Conservation (phyloP, 2,329 filamentous ascomycete genomes). For the Tolypocladium endophyticum region DNA sequence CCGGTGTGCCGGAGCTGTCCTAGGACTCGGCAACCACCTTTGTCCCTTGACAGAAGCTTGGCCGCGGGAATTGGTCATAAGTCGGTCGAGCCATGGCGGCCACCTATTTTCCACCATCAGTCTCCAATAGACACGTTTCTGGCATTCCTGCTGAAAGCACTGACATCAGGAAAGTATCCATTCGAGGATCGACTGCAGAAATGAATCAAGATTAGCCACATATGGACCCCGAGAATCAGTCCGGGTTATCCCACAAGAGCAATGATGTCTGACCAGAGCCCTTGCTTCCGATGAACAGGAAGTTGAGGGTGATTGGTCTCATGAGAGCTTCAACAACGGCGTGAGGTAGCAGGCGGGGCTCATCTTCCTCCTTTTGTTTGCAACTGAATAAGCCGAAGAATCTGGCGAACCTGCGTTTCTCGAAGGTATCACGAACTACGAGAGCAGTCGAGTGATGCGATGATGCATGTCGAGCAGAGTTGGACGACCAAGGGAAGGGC, state of each 20-base stretch:
- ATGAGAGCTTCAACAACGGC: neutral
- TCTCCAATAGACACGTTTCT: neutral
- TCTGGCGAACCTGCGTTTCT: neutral
- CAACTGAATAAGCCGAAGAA: constrained; percentile 14
- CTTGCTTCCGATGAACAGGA: constrained; percentile 24
- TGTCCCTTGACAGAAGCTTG: constrained; percentile 13
- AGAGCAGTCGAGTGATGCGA: constrained; percentile 2
- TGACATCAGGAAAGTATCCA: constrained; percentile 26
- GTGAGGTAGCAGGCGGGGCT: constrained; percentile 3
- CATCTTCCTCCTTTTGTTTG: constrained; percentile 15
- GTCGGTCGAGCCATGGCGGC: constrained; percentile 19
- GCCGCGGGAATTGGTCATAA: constrained; percentile 23
- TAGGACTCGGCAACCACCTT: constrained; percentile 23
- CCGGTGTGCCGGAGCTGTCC: constrained; percentile 28
- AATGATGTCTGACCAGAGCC: constrained; percentile 25
- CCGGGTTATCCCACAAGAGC: constrained; percentile 19
- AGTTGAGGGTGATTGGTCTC: constrained; percentile 18
- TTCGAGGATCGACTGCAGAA: constrained; percentile 23
- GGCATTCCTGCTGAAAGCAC: constrained; percentile 1
- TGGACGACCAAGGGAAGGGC: constrained; percentile 12
- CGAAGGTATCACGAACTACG: constrained; percentile 7
- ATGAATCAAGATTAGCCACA: neutral
- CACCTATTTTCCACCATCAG: constrained; percentile 14
- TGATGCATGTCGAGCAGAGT: neutral
- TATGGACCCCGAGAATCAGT: neutral